phyloP scores from a whole-genome alignment of 108 stramenopile species.

The Cylindrotheca fusiformis region DNA sequence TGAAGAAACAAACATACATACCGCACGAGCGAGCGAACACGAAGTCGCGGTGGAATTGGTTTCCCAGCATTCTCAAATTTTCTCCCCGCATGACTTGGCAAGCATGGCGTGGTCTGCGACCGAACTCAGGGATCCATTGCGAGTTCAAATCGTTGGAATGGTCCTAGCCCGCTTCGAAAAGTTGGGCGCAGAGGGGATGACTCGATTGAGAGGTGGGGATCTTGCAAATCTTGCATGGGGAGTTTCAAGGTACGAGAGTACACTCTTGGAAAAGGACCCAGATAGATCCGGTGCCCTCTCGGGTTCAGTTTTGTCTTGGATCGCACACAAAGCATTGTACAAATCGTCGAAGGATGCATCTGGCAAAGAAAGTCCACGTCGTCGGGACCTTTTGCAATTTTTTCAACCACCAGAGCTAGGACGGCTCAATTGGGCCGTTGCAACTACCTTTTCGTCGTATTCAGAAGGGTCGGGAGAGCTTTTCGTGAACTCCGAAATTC shows the following conservation, averaged over 20 bases:
- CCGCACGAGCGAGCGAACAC: neutral
- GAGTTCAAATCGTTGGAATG: constrained; percentile 24
- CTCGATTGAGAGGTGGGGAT: constrained; percentile 26
- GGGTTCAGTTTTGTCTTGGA: constrained; percentile 21
- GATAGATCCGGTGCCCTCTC: constrained; percentile 3
- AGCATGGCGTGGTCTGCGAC: constrained; percentile 59
- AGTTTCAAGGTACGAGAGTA: constrained; percentile 29
- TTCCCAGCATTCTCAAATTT: constrained; percentile 15
- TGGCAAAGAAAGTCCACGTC: no score
- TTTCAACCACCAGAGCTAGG: constrained; percentile 53
- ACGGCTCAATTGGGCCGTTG: constrained; percentile 47
- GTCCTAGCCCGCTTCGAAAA: constrained; percentile 24
- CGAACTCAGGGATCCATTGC: constrained; percentile 45
- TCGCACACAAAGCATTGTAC: constrained; percentile 23
- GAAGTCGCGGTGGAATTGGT: neutral
- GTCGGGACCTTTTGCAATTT: constrained; percentile 14
- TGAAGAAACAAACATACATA: neutral
- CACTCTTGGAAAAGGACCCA: neutral
- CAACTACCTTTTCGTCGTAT: constrained; percentile 23
- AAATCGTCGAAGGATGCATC: no score
- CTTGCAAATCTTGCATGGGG: constrained; percentile 57
- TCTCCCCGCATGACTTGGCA: constrained; percentile 47
- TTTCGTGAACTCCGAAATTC: neutral
- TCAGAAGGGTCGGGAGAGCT: neutral
- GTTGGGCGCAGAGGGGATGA: constrained; percentile 24